These are phyloP conservation scores for Helianthus tuberosus DNA, from an alignment of 129 eudicot genomes.

Conservation along the genomic window DNA sequence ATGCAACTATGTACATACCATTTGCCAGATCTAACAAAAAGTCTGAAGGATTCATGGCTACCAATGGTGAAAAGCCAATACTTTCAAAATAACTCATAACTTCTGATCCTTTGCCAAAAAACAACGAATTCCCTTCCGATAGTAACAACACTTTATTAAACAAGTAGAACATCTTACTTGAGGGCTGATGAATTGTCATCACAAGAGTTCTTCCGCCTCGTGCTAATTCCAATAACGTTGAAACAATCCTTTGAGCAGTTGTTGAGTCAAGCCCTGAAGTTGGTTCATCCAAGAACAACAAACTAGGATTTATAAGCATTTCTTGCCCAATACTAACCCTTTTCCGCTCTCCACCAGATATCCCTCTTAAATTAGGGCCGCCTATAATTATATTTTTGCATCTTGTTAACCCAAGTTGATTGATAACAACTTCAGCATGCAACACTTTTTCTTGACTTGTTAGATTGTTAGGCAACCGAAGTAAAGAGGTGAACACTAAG, in stretches of 20 bases:
- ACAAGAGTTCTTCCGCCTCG: slow-evolving; percentile 77
- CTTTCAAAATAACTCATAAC: slow-evolving; percentile 62
- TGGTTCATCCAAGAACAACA: slow-evolving; percentile 83
- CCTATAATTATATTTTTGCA: slow-evolving; percentile 76
- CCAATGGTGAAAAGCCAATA: slow-evolving; percentile 64
- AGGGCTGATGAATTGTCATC: slow-evolving; percentile 94
- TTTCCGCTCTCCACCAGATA: slow-evolving; percentile 90
- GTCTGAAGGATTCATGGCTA: slow-evolving; percentile 90
- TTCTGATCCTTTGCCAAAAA: slow-evolving; percentile 63
- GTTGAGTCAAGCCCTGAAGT: slow-evolving; percentile 94
- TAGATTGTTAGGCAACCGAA: slow-evolving; percentile 58
- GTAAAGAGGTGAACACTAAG: slow-evolving; percentile 67
- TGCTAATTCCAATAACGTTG: slow-evolving; percentile 63
- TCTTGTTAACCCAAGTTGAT: slow-evolving; percentile 56
- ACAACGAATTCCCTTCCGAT: slow-evolving; percentile 81
- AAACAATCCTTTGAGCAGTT: slow-evolving; percentile 79
- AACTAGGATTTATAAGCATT: slow-evolving; percentile 81
- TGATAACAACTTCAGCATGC: slow-evolving; percentile 61
- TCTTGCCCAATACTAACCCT: slow-evolving; percentile 94
- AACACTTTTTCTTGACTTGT: slow-evolving; percentile 42
- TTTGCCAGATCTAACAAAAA: slow-evolving; percentile 84
- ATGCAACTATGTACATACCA: slow-evolving; percentile 41
- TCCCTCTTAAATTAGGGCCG: slow-evolving; percentile 55
- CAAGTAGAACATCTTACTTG: slow-evolving; percentile 78
- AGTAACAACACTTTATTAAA: slow-evolving; percentile 76